Base-by-base conservation (phyloP, 495 filamentous ascomycete species). In the Lophium mytilinum region DNA sequence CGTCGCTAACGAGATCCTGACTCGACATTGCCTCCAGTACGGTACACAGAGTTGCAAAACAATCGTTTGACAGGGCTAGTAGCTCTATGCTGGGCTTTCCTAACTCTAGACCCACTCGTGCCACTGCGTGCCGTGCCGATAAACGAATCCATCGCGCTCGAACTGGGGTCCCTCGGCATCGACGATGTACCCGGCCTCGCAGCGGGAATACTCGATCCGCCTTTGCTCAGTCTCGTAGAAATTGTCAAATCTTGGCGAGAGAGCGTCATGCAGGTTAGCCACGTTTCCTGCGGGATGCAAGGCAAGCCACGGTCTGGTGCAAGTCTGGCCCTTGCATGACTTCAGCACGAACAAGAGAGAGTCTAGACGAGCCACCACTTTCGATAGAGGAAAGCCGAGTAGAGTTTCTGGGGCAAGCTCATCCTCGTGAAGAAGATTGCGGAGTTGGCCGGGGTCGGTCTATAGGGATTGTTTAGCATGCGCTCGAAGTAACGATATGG, bases 101-200 rank as follows among this genome's bases (percentile, higher is more conserved):
- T 37, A 45, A 1, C 11, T 47, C 47, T 54, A 67, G 30, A 58
- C 57, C 58, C 56, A 67, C 10, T 61, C 54, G 17, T 34, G 41
- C 64, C 64, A 76, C 1, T 57, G 61, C 24, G 69, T 21, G 2
- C 72, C 74, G 54, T 73, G 55, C 1, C 72, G 64, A 40, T 53
- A 62, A 7, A 57, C 54, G 8, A 57, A 11, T 33, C 62, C 62
- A 11, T 58, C 58, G 21, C 18, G 36, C 37, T 56, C 60, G 49
- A 64, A 63, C 48, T 59, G 59, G 9, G 81, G 79, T 0, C 83
- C 83, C 62, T 87, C 83, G 0, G 80, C 77, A 47, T 80, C 80
- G 0, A 80, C 37, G 11, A 87, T 69, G 50, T 85, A 83, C 9
- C 83, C 83, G 37, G 66, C 52, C 66, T 83, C 83, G 58, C 83